Evolutionary conservation across 768 basidiomycete species (phyloP).

Genomic region (Holtermanniella nyarrowii): DNA sequence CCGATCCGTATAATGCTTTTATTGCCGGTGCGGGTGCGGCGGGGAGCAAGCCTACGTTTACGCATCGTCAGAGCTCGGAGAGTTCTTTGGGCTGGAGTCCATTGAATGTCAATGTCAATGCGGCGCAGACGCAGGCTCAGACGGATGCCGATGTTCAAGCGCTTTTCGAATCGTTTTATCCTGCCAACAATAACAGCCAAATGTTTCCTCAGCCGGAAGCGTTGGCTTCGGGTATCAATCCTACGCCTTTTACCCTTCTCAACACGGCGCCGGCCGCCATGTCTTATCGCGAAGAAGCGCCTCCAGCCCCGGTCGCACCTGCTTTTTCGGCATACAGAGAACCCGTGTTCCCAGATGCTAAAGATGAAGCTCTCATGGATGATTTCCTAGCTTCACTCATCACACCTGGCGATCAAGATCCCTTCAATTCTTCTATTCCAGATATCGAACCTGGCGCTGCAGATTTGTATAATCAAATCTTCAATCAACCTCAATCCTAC

Average conservation of each 20-base stretch:
- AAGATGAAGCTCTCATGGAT: conserved; percentile 17
- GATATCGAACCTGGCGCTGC: conserved; percentile 3
- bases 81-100: background rate
- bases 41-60: background rate
- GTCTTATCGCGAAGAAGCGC: conserved; percentile 13
- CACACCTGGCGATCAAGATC: background rate
- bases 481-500: conserved; percentile 10
- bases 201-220: background rate
- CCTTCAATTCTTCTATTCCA: conserved; percentile 3
- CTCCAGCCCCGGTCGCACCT: background rate
- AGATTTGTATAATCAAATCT: conserved; percentile 25
- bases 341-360: conserved; percentile 3
- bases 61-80: background rate
- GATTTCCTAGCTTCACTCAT: conserved; percentile 28
- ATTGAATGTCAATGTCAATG: background rate
- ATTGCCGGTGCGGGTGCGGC: background rate
- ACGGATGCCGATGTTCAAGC: background rate
- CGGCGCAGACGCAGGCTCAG: background rate
- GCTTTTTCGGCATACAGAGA: conserved; percentile 15
- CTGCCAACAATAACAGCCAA: background rate
- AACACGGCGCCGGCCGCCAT: conserved; percentile 14
- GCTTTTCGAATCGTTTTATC: background rate
- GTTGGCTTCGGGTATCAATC: background rate
- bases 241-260: conserved; percentile 13
- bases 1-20: conserved; percentile 18